Evolutionary conservation across 148 eudicot species (phyloP).

Genomic region (Vaccinium vitisidaea): DNA sequence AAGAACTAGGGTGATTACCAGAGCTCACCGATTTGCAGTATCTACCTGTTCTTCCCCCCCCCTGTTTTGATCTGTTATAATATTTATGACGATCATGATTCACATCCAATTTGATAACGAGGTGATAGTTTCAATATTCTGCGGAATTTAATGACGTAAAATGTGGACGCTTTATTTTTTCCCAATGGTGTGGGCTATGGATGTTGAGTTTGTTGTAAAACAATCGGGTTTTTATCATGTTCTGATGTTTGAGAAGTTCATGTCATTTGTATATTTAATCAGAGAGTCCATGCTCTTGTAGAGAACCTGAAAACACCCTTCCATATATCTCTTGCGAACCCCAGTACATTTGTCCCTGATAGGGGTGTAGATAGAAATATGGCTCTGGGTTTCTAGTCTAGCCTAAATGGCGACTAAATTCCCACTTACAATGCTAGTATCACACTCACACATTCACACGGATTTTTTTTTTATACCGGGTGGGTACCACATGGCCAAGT

Average conservation of each 20-base stretch:
- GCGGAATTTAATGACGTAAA: slow-evolving; percentile 4
- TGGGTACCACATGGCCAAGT: too few relatives aligned
- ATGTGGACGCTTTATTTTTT: not conserved
- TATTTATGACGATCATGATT: not conserved
- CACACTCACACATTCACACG: not conserved
- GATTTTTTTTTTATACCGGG: too few relatives aligned
- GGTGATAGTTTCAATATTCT: not conserved
- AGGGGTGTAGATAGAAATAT: too few relatives aligned
- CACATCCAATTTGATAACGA: not conserved
- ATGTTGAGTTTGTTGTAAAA: not conserved
- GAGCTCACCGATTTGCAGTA: not conserved
- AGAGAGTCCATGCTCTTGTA: not conserved
- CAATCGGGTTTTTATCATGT: not conserved
- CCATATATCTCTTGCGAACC: not conserved
- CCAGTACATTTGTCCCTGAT: not conserved
- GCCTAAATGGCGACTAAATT: not conserved
- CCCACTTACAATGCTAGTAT: not conserved
- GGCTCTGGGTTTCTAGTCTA: too few relatives aligned
- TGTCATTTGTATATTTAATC: too few relatives aligned
- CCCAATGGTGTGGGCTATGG: not conserved
- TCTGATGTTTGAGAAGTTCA: not conserved
- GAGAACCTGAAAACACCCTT: not conserved
- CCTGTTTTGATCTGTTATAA: not conserved
- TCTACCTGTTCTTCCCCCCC: not conserved
- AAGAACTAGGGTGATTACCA: not conserved